Percentiles rank a stretch among this genome's conserved stretches.
Conservation (phyloP, 192 early-diverging fungal genomes). For the Entomortierella parvispora region DNA sequence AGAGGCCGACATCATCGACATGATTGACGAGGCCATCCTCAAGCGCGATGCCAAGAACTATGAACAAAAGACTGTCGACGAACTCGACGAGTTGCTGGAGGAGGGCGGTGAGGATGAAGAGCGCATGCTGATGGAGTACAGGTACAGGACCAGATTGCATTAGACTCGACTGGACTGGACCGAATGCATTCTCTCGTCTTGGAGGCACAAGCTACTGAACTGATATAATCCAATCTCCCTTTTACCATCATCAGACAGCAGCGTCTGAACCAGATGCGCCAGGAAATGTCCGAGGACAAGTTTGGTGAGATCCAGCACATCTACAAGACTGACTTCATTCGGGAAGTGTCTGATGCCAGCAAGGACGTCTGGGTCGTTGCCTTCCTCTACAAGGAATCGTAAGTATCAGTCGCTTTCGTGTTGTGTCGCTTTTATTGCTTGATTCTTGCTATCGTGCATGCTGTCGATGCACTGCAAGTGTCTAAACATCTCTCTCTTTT, state of each 20-base stretch:
- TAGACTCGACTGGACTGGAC: too few species aligned
- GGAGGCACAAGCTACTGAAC: background rate
- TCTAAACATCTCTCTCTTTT: conserved; percentile 62
- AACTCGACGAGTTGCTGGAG: conserved; percentile 82
- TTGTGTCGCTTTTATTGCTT: background rate
- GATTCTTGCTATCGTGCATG: too few species aligned
- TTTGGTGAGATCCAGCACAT: conserved; percentile 90
- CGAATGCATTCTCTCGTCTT: background rate
- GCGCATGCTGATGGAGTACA: conserved; percentile 80
- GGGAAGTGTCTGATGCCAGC: conserved; percentile 91
- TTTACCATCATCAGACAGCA: too few species aligned
- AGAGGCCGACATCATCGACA: conserved; percentile 78
- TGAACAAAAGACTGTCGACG: conserved; percentile 77
- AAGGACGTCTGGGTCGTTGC: conserved; percentile 71
- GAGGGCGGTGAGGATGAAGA: conserved; percentile 81
- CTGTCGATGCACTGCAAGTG: too few species aligned
- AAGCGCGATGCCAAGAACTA: conserved; percentile 68
- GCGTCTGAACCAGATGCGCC: conserved; percentile 88
- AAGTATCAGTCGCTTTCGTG: conserved; percentile 18
- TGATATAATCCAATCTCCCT: too few species aligned
- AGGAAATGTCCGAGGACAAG: conserved; percentile 73
- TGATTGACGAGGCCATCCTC: conserved; percentile 75
- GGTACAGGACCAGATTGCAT: too few species aligned
- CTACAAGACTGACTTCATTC: conserved; percentile 91
- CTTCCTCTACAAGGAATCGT: conserved; percentile 73